Evolutionary conservation across 108 stramenopile genomes (phyloP).

Genomic region (Cyclotella baltica): DNA sequence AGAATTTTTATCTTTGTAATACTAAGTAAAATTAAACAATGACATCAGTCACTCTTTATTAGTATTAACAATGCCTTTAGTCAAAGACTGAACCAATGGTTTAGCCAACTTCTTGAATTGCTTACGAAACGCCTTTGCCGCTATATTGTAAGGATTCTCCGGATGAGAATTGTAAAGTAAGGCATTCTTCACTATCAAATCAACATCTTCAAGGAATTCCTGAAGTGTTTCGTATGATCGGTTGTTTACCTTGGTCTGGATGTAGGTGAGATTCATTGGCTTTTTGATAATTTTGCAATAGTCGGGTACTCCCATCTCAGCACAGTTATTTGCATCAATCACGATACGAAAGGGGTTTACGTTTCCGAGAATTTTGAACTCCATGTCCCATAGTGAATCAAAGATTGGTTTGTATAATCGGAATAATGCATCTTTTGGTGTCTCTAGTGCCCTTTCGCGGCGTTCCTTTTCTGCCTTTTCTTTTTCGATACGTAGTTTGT

Average conservation of each 20-base stretch:
- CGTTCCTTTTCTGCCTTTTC: conserved; percentile 56
- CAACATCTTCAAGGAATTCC: conserved; percentile 80
- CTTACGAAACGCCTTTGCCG: conserved; percentile 75
- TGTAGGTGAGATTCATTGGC: conserved; percentile 79
- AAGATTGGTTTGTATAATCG: conserved; percentile 74
- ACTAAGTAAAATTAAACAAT: not conserved
- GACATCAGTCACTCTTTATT: not conserved
- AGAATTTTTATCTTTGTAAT: not conserved
- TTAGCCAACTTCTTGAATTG: conserved; percentile 71
- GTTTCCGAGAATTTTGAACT: conserved; percentile 67
- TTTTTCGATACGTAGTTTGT: conserved; percentile 39
- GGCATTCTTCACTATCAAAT: conserved; percentile 79
- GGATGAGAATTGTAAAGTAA: conserved; percentile 75
- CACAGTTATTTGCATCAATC: conserved; percentile 76
- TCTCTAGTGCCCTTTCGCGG: conserved; percentile 46
- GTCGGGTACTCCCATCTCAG: conserved; percentile 76
- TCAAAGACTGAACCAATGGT: conserved; percentile 47
- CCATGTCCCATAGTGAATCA: conserved; percentile 79
- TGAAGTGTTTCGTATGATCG: conserved; percentile 65
- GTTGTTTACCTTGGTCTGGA: conserved; percentile 74
- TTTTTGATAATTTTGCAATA: conserved; percentile 81
- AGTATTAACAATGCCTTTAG: conserved; percentile 24
- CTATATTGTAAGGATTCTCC: conserved; percentile 76
- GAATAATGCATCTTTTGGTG: conserved; percentile 68
- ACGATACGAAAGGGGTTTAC: conserved; percentile 88